Conservation (phyloP, 2,329 filamentous ascomycete species). For the Hysterium pulicare region DNA sequence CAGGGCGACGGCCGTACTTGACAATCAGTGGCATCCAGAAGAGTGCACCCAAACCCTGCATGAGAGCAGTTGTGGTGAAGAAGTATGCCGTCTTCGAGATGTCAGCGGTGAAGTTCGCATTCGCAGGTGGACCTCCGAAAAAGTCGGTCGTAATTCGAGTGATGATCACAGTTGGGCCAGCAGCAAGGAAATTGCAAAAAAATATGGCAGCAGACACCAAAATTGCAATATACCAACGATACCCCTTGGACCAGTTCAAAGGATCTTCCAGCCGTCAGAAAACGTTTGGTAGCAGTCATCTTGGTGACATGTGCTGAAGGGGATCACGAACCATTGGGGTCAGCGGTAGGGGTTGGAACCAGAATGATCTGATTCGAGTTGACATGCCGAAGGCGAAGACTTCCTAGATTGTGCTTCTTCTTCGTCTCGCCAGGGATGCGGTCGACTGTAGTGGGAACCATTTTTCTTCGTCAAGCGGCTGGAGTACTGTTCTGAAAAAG, state of each 20-base stretch:
- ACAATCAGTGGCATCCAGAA: slow-evolving; percentile 40
- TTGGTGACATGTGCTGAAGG: slow-evolving; percentile 47
- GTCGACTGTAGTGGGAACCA: slow-evolving; percentile 7
- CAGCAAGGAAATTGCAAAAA: slow-evolving; percentile 56
- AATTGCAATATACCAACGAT: slow-evolving; percentile 50
- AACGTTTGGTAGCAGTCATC: not conserved
- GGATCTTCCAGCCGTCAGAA: not conserved
- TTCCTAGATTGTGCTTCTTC: slow-evolving; percentile 9
- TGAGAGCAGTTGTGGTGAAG: slow-evolving; percentile 51
- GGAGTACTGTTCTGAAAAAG: too few relatives aligned
- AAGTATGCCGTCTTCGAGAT: slow-evolving; percentile 51
- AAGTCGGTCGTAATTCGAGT: slow-evolving; percentile 47
- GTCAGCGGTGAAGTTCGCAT: slow-evolving; percentile 26
- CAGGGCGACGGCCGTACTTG: slow-evolving; percentile 36
- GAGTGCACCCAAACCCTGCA: slow-evolving; percentile 43
- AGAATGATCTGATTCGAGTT: slow-evolving; percentile 49
- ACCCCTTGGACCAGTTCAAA: slow-evolving; percentile 33
- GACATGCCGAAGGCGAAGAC: slow-evolving; percentile 10
- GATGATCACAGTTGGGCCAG: slow-evolving; percentile 54
- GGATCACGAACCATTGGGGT: slow-evolving; percentile 56
- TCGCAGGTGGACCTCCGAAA: slow-evolving; percentile 42
- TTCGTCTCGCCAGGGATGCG: slow-evolving; percentile 3
- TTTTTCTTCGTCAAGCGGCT: too few relatives aligned
- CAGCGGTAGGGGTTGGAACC: slow-evolving; percentile 48
- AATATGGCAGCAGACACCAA: slow-evolving; percentile 54